phyloP scores from a whole-genome alignment of 1,284 basidiomycete species.

The Leccinum solheimii region DNA sequence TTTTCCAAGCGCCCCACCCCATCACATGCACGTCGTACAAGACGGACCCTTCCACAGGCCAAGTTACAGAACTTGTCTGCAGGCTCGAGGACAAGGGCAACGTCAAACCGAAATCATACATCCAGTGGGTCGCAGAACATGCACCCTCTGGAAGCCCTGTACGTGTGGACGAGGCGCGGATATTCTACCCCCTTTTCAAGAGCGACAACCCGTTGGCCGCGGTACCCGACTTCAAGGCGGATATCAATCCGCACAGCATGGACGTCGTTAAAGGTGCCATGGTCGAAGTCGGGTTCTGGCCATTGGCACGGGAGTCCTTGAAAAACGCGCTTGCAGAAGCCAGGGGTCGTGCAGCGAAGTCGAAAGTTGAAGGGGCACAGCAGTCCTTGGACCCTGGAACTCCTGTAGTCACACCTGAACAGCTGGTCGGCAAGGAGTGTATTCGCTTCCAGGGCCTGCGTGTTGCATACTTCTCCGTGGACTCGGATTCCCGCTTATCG shows the following conservation, averaged over 20 bases:
- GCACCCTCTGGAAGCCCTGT: constrained; percentile 79
- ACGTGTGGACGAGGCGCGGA: constrained; percentile 83
- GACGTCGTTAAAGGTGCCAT: constrained; percentile 80
- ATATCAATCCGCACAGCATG: constrained; percentile 80
- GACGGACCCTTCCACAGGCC: constrained; percentile 68
- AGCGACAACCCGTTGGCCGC: constrained; percentile 84
- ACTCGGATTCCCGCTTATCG: constrained; percentile 76
- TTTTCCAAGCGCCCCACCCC: constrained; percentile 94
- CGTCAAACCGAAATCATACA: constrained; percentile 92
- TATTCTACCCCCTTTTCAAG: constrained; percentile 95
- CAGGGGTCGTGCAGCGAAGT: constrained; percentile 62
- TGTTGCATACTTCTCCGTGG: constrained; percentile 93
- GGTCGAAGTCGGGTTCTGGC: constrained; percentile 89
- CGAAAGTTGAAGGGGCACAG: constrained; percentile 42
- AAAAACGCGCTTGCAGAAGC: constrained; percentile 68
- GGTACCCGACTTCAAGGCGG: constrained; percentile 68
- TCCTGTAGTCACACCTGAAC: constrained; percentile 73
- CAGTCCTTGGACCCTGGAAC: constrained; percentile 46
- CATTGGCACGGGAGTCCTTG: constrained; percentile 73
- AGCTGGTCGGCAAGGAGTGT: constrained; percentile 89
- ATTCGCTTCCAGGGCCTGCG: constrained; percentile 97
- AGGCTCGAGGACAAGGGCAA: constrained; percentile 71
- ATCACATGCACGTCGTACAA: constrained; percentile 93
- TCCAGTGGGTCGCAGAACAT: constrained; percentile 97
- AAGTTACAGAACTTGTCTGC: constrained; percentile 80